phyloP scores from a whole-genome alignment of 805 yeast species.

The Starmerella etchellsii region DNA sequence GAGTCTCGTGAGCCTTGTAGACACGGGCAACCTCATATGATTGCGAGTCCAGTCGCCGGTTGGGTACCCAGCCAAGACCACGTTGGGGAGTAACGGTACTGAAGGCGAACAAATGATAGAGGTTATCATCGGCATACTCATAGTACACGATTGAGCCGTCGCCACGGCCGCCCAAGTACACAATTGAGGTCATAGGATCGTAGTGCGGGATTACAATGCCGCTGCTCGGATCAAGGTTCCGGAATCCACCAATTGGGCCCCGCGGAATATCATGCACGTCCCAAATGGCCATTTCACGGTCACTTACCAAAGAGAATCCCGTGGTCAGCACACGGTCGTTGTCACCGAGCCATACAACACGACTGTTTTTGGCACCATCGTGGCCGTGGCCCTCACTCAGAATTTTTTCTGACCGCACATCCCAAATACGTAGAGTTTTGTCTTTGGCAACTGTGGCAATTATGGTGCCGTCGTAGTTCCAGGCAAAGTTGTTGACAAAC shows the following conservation, averaged over 20 bases:
- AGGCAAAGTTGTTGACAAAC: conserved; percentile 82
- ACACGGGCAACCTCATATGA: conserved; percentile 76
- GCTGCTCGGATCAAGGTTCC: conserved; percentile 75
- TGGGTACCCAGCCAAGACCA: conserved; percentile 86
- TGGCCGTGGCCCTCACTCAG: conserved; percentile 82
- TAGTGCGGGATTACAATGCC: conserved; percentile 88
- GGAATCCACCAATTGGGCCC: conserved; percentile 85
- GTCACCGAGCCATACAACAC: conserved; percentile 85
- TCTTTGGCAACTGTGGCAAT: conserved; percentile 87
- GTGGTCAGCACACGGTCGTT: conserved; percentile 78
- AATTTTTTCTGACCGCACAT: conserved; percentile 59
- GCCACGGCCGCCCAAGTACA: conserved; percentile 92
- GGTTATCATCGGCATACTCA: conserved; percentile 75
- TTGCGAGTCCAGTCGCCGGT: conserved; percentile 58
- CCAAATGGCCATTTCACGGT: conserved; percentile 94
- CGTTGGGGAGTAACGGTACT: conserved; percentile 88
- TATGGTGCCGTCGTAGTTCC: conserved; percentile 77
- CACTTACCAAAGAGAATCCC: conserved; percentile 84
- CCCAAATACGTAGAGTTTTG: conserved; percentile 84
- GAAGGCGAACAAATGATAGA: conserved; percentile 77
- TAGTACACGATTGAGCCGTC: conserved; percentile 94
- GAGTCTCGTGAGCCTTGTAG: conserved; percentile 71
- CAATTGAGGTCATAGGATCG: conserved; percentile 66
- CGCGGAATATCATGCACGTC: conserved; percentile 55
- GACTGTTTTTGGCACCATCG: conserved; percentile 78